phyloP scores from a whole-genome alignment of 495 filamentous ascomycete species.

The Aspergillus homomorphus region DNA sequence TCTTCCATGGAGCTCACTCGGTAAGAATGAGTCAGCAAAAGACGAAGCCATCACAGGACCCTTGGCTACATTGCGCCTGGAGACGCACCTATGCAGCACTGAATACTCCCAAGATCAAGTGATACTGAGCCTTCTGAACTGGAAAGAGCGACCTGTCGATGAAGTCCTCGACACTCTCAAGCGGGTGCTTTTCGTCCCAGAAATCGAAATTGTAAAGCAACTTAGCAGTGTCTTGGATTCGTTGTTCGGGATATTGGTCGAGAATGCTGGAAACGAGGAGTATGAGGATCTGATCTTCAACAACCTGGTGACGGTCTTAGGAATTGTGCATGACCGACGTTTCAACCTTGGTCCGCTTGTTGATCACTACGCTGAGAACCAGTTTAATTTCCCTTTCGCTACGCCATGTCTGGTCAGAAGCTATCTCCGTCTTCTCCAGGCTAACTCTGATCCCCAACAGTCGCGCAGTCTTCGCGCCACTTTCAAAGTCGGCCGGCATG shows the following conservation, averaged over 20 bases:
- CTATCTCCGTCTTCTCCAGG: conserved; percentile 75
- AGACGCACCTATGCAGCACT: conserved; percentile 93
- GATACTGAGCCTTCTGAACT: conserved; percentile 77
- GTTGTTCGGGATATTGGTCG: conserved; percentile 85
- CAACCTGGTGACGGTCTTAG: conserved; percentile 81
- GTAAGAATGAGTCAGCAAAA: conserved; percentile 61
- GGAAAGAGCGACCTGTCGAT: conserved; percentile 70
- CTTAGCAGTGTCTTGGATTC: conserved; percentile 87
- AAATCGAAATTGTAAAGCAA: conserved; percentile 96
- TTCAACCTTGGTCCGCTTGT: conserved; percentile 90
- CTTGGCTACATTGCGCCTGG: conserved; percentile 67
- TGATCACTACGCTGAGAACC: conserved; percentile 82
- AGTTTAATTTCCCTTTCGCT: conserved; percentile 91
- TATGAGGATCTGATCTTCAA: conserved; percentile 91
- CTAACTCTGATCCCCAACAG: conserved; percentile 73
- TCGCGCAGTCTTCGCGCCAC: conserved; percentile 83
- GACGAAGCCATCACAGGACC: conserved; percentile 74
- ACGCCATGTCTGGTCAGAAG: conserved; percentile 88
- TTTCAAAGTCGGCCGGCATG: conserved; percentile 89
- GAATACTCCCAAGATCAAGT: conserved; percentile 91
- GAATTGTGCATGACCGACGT: conserved; percentile 89
- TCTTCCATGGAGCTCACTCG: conserved; percentile 71
- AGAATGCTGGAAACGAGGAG: conserved; percentile 84
- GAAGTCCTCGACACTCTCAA: conserved; percentile 72
- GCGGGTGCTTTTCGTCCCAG: conserved; percentile 86